A percentile compares a stretch with the other conserved stretches of the same genome.
phyloP scores from a whole-genome alignment of 2,329 filamentous ascomycete genomes.

The Aspergillus melleus region DNA sequence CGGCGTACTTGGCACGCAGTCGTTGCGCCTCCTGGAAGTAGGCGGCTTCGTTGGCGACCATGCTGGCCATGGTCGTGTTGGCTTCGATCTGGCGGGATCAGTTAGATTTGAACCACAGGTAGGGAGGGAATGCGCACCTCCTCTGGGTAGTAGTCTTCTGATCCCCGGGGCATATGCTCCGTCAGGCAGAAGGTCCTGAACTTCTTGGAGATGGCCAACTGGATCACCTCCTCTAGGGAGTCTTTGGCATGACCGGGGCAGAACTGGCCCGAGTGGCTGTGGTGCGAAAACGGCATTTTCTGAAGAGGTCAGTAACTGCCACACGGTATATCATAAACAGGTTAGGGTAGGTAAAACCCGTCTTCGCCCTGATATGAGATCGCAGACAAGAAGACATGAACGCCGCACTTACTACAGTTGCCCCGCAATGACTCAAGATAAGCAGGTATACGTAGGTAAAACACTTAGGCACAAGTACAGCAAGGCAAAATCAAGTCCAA shows the following conservation, averaged over 20 bases:
- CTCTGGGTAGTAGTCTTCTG: slow-evolving; percentile 85
- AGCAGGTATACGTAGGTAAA: neutral
- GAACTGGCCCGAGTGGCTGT: slow-evolving; percentile 97
- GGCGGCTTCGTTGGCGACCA: slow-evolving; percentile 53
- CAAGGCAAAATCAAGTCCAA: neutral
- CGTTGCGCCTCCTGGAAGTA: slow-evolving; percentile 76
- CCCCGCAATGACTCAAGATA: neutral
- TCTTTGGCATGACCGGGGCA: slow-evolving; percentile 87
- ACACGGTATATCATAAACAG: too few relatives aligned
- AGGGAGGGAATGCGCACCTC: slow-evolving; percentile 56
- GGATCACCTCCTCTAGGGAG: slow-evolving; percentile 78
- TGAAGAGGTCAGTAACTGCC: neutral
- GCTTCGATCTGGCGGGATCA: slow-evolving; percentile 28
- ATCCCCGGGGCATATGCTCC: slow-evolving; percentile 88
- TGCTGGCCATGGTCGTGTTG: slow-evolving; percentile 30
- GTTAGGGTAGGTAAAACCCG: neutral
- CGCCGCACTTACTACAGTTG: neutral
- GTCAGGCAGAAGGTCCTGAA: slow-evolving; percentile 85
- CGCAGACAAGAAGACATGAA: neutral
- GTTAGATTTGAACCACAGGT: neutral
- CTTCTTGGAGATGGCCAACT: slow-evolving; percentile 72
- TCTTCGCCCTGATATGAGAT: neutral
- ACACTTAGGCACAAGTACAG: neutral
- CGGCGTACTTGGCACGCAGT: slow-evolving; percentile 68
- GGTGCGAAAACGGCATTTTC: slow-evolving; percentile 91